A percentile compares a stretch with the other conserved stretches of the same genome.
These are phyloP conservation scores for Kurtzmaniella quercitrusa DNA, from an alignment of 1,139 yeast species.

Conservation along the genomic window DNA sequence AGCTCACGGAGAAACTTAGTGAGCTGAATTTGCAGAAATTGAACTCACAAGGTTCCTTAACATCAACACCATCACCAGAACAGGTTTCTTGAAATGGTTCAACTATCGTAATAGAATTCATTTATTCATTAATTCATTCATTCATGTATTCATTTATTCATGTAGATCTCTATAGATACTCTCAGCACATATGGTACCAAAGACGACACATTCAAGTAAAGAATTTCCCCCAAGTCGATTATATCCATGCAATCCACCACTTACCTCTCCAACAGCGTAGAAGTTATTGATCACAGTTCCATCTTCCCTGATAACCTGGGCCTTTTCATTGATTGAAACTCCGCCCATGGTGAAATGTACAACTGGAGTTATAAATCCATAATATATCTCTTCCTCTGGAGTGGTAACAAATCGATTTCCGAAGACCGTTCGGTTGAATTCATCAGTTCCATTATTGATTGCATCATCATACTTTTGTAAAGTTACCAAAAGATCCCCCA, in stretches of 20 bases:
- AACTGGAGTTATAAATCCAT: slow-evolving; percentile 36
- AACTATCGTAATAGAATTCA: background rate
- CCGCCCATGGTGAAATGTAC: slow-evolving; percentile 42
- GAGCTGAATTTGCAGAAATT: slow-evolving; percentile 6
- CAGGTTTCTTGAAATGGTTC: background rate
- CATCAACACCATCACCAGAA: background rate
- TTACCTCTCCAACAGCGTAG: slow-evolving; percentile 37
- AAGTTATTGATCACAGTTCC: slow-evolving; percentile 19
- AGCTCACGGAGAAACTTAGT: slow-evolving; percentile 4
- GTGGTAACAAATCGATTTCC: slow-evolving; percentile 14
- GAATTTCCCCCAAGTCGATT: slow-evolving; percentile 37
- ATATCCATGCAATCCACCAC: slow-evolving; percentile 38
- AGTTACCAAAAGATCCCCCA: slow-evolving; percentile 10
- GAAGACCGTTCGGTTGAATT: slow-evolving; percentile 14
- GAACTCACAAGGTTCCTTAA: background rate
- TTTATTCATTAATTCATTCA: background rate
- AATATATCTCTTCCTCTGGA: slow-evolving; percentile 15
- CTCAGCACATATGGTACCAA: slow-evolving; percentile 21
- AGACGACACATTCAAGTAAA: slow-evolving; percentile 36
- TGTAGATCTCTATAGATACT: background rate
- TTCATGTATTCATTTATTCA: background rate
- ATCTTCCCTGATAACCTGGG: slow-evolving; percentile 19
- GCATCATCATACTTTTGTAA: slow-evolving; percentile 12
- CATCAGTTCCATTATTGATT: slow-evolving; percentile 7
- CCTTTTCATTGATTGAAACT: slow-evolving; percentile 22